Evolutionary conservation across 2,329 filamentous ascomycete genomes (phyloP).

Genomic region (Penicillium sp.): DNA sequence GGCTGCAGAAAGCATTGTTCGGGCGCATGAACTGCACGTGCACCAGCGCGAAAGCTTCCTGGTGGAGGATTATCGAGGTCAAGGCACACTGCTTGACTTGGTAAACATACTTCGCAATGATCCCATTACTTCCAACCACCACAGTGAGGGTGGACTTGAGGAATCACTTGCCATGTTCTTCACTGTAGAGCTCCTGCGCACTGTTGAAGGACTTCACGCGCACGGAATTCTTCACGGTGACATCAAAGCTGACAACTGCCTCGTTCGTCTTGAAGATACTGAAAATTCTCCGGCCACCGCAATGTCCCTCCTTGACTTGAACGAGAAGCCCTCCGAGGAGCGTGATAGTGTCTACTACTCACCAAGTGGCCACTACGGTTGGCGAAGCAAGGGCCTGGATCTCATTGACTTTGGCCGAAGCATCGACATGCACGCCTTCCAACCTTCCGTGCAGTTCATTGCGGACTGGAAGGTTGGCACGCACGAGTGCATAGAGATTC

Average conservation of each 20-base stretch:
- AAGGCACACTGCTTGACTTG: conserved; percentile 92
- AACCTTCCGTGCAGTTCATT: conserved; percentile 76
- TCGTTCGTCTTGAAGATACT: conserved; percentile 72
- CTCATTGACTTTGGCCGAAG: conserved; percentile 94
- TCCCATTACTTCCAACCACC: conserved; percentile 47
- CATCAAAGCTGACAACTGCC: conserved; percentile 92
- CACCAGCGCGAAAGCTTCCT: conserved; percentile 89
- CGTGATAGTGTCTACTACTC: conserved; percentile 60
- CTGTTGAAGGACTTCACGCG: conserved; percentile 80
- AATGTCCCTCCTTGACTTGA: conserved; percentile 32
- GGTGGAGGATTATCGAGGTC: conserved; percentile 80
- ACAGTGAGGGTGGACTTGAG: conserved; percentile 71
- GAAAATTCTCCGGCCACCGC: conserved; percentile 22
- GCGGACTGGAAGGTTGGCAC: conserved; percentile 91
- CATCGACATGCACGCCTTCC: conserved; percentile 89
- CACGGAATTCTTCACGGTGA: conserved; percentile 86
- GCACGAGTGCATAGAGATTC: conserved; percentile 93
- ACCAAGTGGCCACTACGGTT: conserved; percentile 73
- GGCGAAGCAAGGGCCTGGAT: conserved; percentile 75
- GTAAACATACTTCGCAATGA: conserved; percentile 83
- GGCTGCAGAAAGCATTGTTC: conserved; percentile 73
- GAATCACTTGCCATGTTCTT: conserved; percentile 95
- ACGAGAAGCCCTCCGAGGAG: conserved; percentile 22
- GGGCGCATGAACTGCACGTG: conserved; percentile 86
- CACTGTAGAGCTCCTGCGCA: conserved; percentile 84